phyloP scores from a whole-genome alignment of 75 land plant genomes.

The Selaginella moellendorffii region DNA sequence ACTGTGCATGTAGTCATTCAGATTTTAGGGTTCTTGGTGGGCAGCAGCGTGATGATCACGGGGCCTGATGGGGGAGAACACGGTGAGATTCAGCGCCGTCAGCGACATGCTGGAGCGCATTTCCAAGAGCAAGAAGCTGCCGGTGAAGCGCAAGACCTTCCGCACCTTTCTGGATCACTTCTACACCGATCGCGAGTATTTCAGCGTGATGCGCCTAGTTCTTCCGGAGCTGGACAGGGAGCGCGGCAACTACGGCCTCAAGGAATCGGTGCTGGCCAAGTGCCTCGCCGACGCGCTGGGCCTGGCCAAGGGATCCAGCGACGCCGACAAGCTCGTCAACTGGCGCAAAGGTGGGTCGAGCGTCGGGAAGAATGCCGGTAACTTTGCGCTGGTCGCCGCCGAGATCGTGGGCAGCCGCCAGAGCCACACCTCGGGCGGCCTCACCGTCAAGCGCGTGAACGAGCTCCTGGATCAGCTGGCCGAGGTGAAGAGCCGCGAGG shows the following conservation, averaged over 20 bases:
- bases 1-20: too few relatives aligned
- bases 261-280: slow-evolving; percentile 69
- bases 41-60: too few relatives aligned
- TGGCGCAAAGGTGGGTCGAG: slow-evolving; percentile 79
- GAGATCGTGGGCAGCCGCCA: slow-evolving; percentile 77
- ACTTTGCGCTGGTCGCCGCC: slow-evolving; percentile 72
- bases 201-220: slow-evolving; percentile 65
- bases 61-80: slow-evolving; percentile 62
- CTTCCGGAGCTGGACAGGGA: slow-evolving; percentile 75
- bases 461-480: slow-evolving; percentile 46
- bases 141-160: slow-evolving; percentile 64
- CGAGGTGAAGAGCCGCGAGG: slow-evolving; percentile 16
- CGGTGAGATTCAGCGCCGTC: slow-evolving; percentile 48
- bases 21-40: too few relatives aligned
- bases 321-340: slow-evolving; percentile 62
- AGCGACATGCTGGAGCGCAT: slow-evolving; percentile 58
- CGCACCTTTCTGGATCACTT: slow-evolving; percentile 69
- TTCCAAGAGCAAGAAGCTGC: slow-evolving; percentile 35
- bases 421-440: slow-evolving; percentile 50
- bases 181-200: slow-evolving; percentile 45
- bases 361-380: slow-evolving; percentile 64
- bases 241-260: slow-evolving; percentile 66
- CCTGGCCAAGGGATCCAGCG: slow-evolving; percentile 62
- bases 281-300: slow-evolving; percentile 73
- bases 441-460: slow-evolving; percentile 69